Conservation (phyloP, 2,329 filamentous ascomycete species). For the Exophiala aquamarina region DNA sequence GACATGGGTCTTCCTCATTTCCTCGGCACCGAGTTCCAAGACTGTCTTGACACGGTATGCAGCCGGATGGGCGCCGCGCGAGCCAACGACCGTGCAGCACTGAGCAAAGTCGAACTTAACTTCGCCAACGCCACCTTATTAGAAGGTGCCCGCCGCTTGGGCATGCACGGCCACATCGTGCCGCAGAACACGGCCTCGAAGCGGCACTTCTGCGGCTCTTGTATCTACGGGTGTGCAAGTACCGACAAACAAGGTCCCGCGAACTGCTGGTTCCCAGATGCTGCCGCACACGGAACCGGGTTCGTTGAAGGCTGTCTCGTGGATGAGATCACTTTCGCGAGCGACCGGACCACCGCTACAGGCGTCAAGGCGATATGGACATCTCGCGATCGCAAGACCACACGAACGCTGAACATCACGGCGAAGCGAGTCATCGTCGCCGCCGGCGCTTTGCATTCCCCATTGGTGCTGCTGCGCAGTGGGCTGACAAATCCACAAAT, state of each 20-base stretch:
- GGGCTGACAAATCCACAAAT: conserved; percentile 80
- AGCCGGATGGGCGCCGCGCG: conserved; percentile 68
- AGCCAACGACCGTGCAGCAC: conserved; percentile 49
- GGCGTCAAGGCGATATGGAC: conserved; percentile 77
- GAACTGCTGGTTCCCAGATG: conserved; percentile 76
- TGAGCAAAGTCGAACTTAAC: conserved; percentile 64
- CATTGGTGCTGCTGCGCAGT: conserved; percentile 73
- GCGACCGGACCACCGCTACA: conserved; percentile 55
- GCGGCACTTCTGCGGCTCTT: conserved; percentile 73
- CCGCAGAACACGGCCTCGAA: conserved; percentile 77
- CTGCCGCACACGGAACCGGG: conserved; percentile 70
- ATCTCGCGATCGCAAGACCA: conserved; percentile 63
- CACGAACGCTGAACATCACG: conserved; percentile 67
- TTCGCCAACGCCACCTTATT: conserved; percentile 69
- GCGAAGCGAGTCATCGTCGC: conserved; percentile 81
- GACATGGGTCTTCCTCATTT: conserved; percentile 68
- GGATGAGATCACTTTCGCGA: conserved; percentile 65
- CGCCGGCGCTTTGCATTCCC: conserved; percentile 73
- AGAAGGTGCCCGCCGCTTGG: conserved; percentile 71
- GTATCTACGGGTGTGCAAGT: conserved; percentile 59
- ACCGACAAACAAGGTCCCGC: conserved; percentile 77
- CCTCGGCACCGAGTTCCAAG: conserved; percentile 70
- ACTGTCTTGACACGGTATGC: conserved; percentile 77
- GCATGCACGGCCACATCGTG: conserved; percentile 67
- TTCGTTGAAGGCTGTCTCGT: conserved; percentile 83